Percentiles rank a stretch among this genome's conserved stretches.
phyloP scores from a whole-genome alignment of 176 grass and related monocot species.

The Avena atlantica region DNA sequence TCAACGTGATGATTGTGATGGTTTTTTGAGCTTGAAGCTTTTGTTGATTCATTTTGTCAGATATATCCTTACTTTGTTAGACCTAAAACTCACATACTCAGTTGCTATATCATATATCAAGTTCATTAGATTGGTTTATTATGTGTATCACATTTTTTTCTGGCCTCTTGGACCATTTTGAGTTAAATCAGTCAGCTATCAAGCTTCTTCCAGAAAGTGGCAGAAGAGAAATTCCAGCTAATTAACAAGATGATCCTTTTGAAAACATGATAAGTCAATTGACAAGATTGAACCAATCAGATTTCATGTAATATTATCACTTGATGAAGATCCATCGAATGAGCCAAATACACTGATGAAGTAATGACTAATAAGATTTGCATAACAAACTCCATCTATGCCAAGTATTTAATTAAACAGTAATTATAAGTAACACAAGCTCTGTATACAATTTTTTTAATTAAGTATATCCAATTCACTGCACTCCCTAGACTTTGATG shows the following conservation, averaged over 20 bases:
- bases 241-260: not conserved
- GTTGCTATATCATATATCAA: constrained; percentile 44
- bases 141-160: not conserved
- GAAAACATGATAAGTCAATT: too few relatives aligned
- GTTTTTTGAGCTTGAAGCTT: constrained; percentile 42
- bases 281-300: constrained; percentile 22
- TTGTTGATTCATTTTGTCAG: constrained; percentile 58
- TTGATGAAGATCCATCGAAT: not conserved
- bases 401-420: not conserved
- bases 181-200: not conserved
- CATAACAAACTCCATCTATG: not conserved
- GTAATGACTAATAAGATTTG: constrained; percentile 12
- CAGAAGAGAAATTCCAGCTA: not conserved
- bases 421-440: not conserved
- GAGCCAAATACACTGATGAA: not conserved
- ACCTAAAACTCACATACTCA: constrained; percentile 44
- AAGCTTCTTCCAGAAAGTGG: not conserved
- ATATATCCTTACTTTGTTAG: constrained; percentile 40
- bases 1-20: constrained; percentile 33
- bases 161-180: not conserved
- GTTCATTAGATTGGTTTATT: constrained; percentile 17
- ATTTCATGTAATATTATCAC: not conserved
- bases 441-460: not conserved
- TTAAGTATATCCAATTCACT: constrained; percentile 4
- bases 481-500: not conserved